Evolutionary conservation across 768 basidiomycete species (phyloP), one percentile per base, ranked within the genome.

Genomic region (Naganishia antarctica): DNA sequence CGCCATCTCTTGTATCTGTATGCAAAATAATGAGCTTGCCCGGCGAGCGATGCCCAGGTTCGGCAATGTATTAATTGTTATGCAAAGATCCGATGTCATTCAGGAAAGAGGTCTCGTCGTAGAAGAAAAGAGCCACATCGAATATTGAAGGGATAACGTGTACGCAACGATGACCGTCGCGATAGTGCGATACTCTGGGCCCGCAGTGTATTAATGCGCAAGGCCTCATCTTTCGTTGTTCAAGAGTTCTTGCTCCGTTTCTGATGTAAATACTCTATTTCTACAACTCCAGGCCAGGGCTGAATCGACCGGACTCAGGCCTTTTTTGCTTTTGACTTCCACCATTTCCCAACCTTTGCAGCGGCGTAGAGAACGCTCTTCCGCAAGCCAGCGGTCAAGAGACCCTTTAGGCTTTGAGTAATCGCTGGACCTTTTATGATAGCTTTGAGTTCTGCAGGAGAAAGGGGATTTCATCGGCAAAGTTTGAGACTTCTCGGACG

Each of bases 281-380:
- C 15, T 7, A 7, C 7, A 37, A 7, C 34, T 37, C 7, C 34
- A 37, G 34, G 15, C 34, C 34, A 37, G 7, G 34, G 34, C 15
- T 15, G 15, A 37, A 7, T 15, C 34, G 34, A 15, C 28, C 9
- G n/a, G n/a, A n/a, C 16, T 51, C 18, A 57, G 23, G 53, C 53
- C 53, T 57, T 57, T 41, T 57, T 57, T 3, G 53, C 32, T 40
- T 63, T 63, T 9, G 62, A 46, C 12, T 53, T 53, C 84, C 88
- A 88, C 88, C 91, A 96, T 78, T 97, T 97, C 40, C 83, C 78
- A 21, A 93, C 80, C 80, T 97, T 97, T 48, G 86, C 84, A 26
- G 81, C 68, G 47, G 83, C 80, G 71, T 97, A 97, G 45, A 83
- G 83, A 5, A 86, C 63, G 73, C 89, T 89, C 82, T 91, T 92